Conservation (phyloP, 1,139 yeast species). For the Debaryomyces singareniensis region DNA sequence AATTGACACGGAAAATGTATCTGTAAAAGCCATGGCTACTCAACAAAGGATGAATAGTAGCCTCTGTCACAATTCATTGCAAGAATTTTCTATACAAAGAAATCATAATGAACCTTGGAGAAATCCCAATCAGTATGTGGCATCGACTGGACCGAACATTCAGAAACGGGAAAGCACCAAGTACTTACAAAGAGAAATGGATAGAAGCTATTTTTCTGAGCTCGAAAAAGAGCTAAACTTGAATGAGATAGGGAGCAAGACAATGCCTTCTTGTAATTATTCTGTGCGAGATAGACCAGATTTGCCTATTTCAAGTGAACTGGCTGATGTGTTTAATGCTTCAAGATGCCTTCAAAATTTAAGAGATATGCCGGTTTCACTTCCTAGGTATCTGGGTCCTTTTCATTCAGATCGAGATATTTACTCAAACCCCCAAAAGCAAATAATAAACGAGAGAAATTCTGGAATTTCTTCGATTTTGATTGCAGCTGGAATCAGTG, state of each 20-base stretch:
- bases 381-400: no score
- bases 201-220: no score
- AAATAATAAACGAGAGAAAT: slow-evolving; percentile 1
- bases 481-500: slow-evolving; percentile 21
- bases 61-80: neutral
- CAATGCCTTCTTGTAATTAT: neutral
- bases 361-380: slow-evolving; percentile 8
- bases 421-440: neutral
- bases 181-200: neutral
- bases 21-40: neutral
- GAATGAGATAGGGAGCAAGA: neutral
- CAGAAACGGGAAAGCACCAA: neutral
- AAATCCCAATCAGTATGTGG: neutral
- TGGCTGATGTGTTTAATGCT: slow-evolving; percentile 34
- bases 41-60: neutral
- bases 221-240: neutral
- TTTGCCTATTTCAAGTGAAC: slow-evolving; percentile 10
- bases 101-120: neutral
- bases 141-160: neutral
- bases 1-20: neutral
- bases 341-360: slow-evolving; percentile 34
- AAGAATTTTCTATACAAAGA: neutral
- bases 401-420: neutral
- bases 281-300: no score
- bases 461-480: slow-evolving; percentile 22